These are phyloP conservation scores for Fusarium foetens DNA, from an alignment of 2,329 filamentous ascomycete genomes.

Conservation along the genomic window DNA sequence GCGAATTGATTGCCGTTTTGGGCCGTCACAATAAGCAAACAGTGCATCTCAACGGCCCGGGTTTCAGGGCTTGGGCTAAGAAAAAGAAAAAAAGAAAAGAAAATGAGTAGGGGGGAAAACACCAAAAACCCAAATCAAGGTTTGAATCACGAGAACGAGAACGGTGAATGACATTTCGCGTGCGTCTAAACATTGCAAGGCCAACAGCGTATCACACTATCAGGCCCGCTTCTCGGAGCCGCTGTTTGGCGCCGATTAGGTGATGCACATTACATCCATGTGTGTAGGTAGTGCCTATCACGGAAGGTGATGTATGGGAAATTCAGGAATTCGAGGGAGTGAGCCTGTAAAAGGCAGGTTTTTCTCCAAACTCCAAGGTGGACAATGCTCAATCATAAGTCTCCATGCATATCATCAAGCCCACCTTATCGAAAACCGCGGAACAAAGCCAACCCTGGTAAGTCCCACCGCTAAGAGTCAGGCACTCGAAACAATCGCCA, in stretches of 20 bases:
- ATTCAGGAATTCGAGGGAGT: background rate
- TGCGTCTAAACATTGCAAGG: background rate
- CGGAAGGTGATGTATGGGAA: background rate
- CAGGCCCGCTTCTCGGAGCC: conserved; percentile 9
- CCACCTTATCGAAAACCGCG: conserved; percentile 11
- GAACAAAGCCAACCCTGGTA: conserved; percentile 1
- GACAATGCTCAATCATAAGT: conserved; percentile 17
- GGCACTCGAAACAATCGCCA: conserved; percentile 31
- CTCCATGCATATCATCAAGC: conserved; percentile 18
- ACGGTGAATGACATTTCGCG: conserved; percentile 17
- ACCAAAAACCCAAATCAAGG: background rate
- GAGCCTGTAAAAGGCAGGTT: background rate
- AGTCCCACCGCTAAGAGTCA: conserved; percentile 13
- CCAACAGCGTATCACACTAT: background rate
- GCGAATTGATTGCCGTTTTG: conserved; percentile 13
- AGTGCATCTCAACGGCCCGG: background rate
- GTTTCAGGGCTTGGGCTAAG: background rate
- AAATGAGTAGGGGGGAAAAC: background rate
- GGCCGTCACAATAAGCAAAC: background rate
- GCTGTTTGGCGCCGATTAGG: conserved; percentile 20
- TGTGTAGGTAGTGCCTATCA: conserved; percentile 5
- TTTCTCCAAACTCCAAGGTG: conserved; percentile 11
- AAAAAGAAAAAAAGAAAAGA: background rate
- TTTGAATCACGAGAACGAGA: conserved; percentile 12
- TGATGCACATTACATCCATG: background rate